Conservation (phyloP, 1,284 basidiomycete species). For the Ganoderma lingzhi region DNA sequence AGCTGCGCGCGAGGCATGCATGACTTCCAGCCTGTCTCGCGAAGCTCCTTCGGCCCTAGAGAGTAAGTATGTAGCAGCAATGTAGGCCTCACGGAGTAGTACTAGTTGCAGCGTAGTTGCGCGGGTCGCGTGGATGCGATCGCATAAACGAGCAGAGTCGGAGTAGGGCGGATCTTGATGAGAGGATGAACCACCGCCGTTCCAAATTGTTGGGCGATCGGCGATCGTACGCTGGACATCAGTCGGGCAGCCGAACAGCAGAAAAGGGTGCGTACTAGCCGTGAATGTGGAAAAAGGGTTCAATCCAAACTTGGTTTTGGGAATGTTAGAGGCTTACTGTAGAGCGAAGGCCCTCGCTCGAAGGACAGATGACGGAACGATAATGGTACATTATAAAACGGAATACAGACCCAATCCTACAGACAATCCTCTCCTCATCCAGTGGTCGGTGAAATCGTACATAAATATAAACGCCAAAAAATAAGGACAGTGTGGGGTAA, state of each 20-base stretch:
- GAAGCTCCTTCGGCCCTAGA: no score
- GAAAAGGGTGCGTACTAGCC: not conserved
- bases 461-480: constrained; percentile 16
- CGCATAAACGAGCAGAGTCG: no score
- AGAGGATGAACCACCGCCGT: not conserved
- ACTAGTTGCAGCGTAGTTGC: no score
- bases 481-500: not conserved
- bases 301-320: not conserved
- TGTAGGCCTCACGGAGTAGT: no score
- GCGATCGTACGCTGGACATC: not conserved
- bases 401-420: constrained; percentile 14
- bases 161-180: not conserved
- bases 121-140: no score
- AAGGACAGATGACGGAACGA: not conserved
- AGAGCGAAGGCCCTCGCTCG: not conserved
- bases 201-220: not conserved
- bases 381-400: constrained; percentile 10
- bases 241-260: not conserved
- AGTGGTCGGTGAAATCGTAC: not conserved
- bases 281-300: not conserved
- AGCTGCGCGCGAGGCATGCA: not conserved
- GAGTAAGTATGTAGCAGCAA: no score
- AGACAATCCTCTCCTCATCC: constrained; percentile 21
- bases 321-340: not conserved
- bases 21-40: not conserved